These are phyloP conservation scores for Zoysia japonica DNA, from an alignment of 176 grass and related monocot species.

Conservation along the genomic window DNA sequence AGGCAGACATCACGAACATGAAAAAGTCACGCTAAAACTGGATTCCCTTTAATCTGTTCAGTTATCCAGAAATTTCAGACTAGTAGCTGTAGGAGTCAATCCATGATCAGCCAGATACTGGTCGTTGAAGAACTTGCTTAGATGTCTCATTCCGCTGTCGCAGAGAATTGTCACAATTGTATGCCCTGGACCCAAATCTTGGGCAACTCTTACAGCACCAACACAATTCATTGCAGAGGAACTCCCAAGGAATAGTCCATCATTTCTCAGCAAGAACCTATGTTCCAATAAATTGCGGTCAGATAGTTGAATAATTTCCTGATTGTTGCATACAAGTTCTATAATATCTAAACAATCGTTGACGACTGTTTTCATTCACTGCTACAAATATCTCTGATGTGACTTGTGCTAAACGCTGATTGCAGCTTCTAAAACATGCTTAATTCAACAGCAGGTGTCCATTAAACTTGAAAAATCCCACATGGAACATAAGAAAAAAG, in stretches of 20 bases:
- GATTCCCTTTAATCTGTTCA: slow-evolving; percentile 21
- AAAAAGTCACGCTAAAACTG: neutral
- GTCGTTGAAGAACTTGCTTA: slow-evolving; percentile 93
- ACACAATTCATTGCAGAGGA: slow-evolving; percentile 79
- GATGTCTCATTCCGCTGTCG: slow-evolving; percentile 93
- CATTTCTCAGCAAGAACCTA: slow-evolving; percentile 83
- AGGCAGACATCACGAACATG: neutral
- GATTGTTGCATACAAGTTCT: neutral
- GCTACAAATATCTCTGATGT: neutral
- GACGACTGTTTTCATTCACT: neutral
- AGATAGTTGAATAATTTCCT: slow-evolving; percentile 17
- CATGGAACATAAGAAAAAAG: neutral
- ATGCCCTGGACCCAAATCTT: slow-evolving; percentile 83
- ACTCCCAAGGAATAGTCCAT: slow-evolving; percentile 70
- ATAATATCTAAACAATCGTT: slow-evolving; percentile 26
- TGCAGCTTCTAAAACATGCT: slow-evolving; percentile 25
- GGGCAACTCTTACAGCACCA: slow-evolving; percentile 79
- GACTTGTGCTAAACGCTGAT: neutral
- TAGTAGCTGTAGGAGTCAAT: slow-evolving; percentile 29
- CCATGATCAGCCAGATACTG: no score
- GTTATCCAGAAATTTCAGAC: slow-evolving; percentile 68
- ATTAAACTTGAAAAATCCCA: neutral
- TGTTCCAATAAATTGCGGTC: slow-evolving; percentile 39
- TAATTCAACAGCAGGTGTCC: neutral
- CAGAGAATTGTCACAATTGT: slow-evolving; percentile 93